These are phyloP conservation scores for Calonectria naviculata DNA, from an alignment of 2,329 filamentous ascomycete species.

Conservation along the genomic window DNA sequence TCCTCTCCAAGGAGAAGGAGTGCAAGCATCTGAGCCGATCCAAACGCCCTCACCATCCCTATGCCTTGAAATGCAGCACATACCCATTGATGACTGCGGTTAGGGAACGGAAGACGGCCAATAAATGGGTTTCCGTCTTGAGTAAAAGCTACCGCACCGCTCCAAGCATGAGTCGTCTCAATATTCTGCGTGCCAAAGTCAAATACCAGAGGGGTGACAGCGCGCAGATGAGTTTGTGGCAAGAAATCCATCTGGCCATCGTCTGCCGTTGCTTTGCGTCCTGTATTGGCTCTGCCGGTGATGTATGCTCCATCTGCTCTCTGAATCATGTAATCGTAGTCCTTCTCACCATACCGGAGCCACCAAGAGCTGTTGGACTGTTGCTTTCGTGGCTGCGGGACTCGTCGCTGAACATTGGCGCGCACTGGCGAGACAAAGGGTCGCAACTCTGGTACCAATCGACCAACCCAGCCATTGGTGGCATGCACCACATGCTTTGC, in stretches of 20 bases:
- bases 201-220: conserved; percentile 3
- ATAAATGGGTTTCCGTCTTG: conserved; percentile 18
- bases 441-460: conserved; percentile 15
- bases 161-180: conserved; percentile 20
- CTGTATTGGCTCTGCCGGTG: conserved; percentile 13
- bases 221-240: conserved; percentile 1
- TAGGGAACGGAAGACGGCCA: conserved; percentile 12
- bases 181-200: conserved; percentile 20
- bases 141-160: conserved; percentile 16
- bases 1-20: conserved; percentile 15
- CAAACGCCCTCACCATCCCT: conserved; percentile 22
- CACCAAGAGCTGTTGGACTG: conserved; percentile 15
- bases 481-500: conserved; percentile 12
- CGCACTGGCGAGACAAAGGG: conserved; percentile 19
- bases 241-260: conserved; percentile 15
- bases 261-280: conserved; percentile 13
- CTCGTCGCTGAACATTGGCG: conserved; percentile 17
- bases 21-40: conserved; percentile 15
- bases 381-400: not conserved
- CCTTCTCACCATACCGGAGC: conserved; percentile 18
- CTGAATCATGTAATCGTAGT: conserved; percentile 26
- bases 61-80: conserved; percentile 18
- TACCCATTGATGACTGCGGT: conserved; percentile 16
- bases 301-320: conserved; percentile 18
- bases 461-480: conserved; percentile 19